These are phyloP conservation scores for Deinandra increscens DNA, from an alignment of 129 eudicot genomes.

Conservation along the genomic window DNA sequence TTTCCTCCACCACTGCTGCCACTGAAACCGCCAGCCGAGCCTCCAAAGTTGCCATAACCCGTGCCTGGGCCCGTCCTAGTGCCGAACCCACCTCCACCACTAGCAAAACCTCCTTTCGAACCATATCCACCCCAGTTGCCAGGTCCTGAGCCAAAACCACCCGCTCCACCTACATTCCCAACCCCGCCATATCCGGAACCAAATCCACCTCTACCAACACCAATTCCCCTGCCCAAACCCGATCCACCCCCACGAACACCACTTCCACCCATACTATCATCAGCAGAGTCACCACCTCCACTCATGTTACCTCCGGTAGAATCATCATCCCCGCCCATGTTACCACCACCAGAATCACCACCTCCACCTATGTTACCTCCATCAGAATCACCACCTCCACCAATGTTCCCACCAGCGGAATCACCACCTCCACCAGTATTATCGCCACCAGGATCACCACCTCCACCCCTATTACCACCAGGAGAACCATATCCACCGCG, in stretches of 20 bases:
- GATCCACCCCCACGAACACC: conserved; percentile 12
- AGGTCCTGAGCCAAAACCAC: conserved; percentile 25
- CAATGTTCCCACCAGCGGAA: background rate
- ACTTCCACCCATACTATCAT: conserved; percentile 18
- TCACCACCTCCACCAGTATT: background rate
- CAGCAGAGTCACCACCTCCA: conserved; percentile 26
- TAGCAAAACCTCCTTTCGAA: conserved; percentile 28
- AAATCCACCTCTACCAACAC: background rate
- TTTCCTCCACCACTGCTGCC: conserved; percentile 27
- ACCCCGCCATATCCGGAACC: background rate
- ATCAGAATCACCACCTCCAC: background rate
- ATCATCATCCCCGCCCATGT: conserved; percentile 10
- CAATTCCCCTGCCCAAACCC: background rate
- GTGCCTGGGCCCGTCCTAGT: conserved; percentile 24
- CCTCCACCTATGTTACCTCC: background rate
- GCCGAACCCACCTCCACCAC: conserved; percentile 27
- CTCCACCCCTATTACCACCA: conserved; percentile 23
- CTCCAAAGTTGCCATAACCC: conserved; percentile 29
- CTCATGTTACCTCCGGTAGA: conserved; percentile 14
- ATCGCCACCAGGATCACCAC: conserved; percentile 16
- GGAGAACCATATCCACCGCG: conserved; percentile 20
- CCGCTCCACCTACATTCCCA: background rate
- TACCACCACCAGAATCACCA: background rate
- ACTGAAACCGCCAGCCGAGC: conserved; percentile 19
- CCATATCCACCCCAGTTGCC: conserved; percentile 41